Evolutionary conservation across 495 filamentous ascomycete genomes (phyloP), one percentile per base, ranked within the genome.

Genomic region (Xylaria venustula): DNA sequence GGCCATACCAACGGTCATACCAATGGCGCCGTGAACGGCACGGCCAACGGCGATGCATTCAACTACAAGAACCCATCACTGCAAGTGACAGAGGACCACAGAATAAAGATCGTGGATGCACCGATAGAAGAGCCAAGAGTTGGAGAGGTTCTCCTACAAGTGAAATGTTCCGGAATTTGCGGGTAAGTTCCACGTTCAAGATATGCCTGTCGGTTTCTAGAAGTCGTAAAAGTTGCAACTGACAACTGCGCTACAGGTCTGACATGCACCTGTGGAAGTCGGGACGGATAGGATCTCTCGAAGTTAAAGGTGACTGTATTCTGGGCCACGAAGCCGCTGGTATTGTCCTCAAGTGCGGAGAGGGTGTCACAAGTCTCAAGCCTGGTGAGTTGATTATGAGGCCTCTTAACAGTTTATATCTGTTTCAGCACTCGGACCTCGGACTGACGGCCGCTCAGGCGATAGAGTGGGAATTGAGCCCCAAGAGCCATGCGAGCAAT

Each of bases 61-160:
- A 53, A 56, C 2, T 68, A 66, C 56, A 66, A 65, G 62, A 85
- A 85, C 65, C 82, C 81, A 9, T 83, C 82, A 14, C 71, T 84
- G 46, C 81, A 84, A 65, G 77, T 84, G 25, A 84, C 83, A 15
- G 78, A 77, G 28, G 82, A 85, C 63, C 83, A 84, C 41, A 66
- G 74, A 4, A 53, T 84, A 30, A 84, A 82, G 58, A 57, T 75
- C 44, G 75, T 81, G 6, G 75, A 83, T 20, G 80, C 79, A 7
- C 83, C 83, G 12, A 72, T 85, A 11, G 74, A 77, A 41, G 75
- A 74, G 20, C 81, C 82, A 0, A 59, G 72, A 7, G 65, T 58
- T 17, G 81, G 77, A 12, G 77, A 84, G 60, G 83, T 80, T 0
- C 58, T 80, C 15, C 62, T 83, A 17, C 81, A 83, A 19, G 72